phyloP scores from a whole-genome alignment of 2,329 filamentous ascomycete species.

The Calonectria pseudoreteaudii region DNA sequence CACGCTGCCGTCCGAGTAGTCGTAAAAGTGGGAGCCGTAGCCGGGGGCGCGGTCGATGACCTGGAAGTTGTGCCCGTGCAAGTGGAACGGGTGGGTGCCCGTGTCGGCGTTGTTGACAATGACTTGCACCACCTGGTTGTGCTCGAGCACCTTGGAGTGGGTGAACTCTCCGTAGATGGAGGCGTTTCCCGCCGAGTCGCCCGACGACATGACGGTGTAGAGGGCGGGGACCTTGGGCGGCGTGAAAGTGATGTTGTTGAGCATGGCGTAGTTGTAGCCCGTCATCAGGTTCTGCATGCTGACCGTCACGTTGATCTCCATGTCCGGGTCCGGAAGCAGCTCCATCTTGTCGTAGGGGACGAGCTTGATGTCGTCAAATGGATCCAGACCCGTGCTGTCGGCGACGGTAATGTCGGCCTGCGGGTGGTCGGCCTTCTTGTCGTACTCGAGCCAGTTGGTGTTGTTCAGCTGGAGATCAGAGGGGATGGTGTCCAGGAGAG shows the following conservation, averaged over 20 bases:
- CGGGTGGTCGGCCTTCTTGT: constrained; percentile 58
- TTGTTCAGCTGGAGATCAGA: constrained; percentile 74
- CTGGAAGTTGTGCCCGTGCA: constrained; percentile 84
- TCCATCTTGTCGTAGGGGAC: constrained; percentile 75
- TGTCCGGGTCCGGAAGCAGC: constrained; percentile 71
- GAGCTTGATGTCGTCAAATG: constrained; percentile 80
- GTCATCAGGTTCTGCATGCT: constrained; percentile 65
- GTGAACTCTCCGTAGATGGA: constrained; percentile 75
- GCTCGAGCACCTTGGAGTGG: constrained; percentile 74
- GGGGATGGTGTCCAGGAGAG: constrained; percentile 77
- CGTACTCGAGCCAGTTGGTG: constrained; percentile 73
- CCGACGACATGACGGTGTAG: constrained; percentile 78
- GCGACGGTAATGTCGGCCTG: constrained; percentile 64
- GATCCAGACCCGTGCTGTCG: constrained; percentile 61
- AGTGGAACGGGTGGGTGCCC: constrained; percentile 79
- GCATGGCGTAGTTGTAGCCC: constrained; percentile 71
- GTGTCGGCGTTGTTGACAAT: constrained; percentile 80
- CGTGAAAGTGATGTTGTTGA: constrained; percentile 84
- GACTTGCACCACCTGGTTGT: constrained; percentile 76
- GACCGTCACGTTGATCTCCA: constrained; percentile 74
- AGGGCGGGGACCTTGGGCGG: constrained; percentile 81
- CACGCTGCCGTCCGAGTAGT: constrained; percentile 68
- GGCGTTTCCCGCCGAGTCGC: constrained; percentile 68
- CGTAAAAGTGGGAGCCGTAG: constrained; percentile 47
- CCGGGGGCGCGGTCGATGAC: constrained; percentile 63